phyloP scores from a whole-genome alignment of 108 stramenopile species.

The Cyclotella kingstonii region DNA sequence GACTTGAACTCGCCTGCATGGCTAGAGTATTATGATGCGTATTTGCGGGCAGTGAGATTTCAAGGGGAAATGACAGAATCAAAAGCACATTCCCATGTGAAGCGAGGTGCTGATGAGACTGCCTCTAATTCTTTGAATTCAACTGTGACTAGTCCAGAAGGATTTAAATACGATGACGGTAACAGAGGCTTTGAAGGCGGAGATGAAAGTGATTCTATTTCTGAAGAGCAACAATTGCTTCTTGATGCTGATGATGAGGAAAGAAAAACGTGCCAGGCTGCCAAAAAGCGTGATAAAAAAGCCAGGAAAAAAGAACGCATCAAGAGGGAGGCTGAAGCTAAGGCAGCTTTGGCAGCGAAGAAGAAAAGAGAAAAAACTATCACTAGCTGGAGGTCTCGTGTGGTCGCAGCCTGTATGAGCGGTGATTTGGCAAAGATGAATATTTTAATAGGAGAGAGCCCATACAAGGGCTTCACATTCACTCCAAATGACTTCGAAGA shows the following conservation, averaged over 20 bases:
- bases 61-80: conserved; percentile 12
- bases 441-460: conserved; percentile 59
- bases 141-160: too few species aligned
- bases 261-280: conserved; percentile 48
- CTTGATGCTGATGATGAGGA: conserved; percentile 58
- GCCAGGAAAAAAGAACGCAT: conserved; percentile 62
- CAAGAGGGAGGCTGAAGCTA: conserved; percentile 63
- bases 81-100: conserved; percentile 10
- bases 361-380: conserved; percentile 74
- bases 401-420: conserved; percentile 64
- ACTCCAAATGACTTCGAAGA: conserved; percentile 1
- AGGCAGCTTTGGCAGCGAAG: conserved; percentile 59
- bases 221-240: conserved; percentile 4
- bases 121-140: too few species aligned
- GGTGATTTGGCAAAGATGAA: conserved; percentile 59
- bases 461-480: conserved; percentile 34
- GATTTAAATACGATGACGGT: conserved; percentile 38
- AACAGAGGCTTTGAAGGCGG: not conserved
- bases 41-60: conserved; percentile 12
- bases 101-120: not conserved
- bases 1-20: conserved; percentile 14
- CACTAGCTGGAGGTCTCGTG: conserved; percentile 66
- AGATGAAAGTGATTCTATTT: not conserved
- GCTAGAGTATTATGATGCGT: conserved; percentile 32
- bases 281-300: conserved; percentile 74